These are phyloP conservation scores for Pestalotiopsis sp. DNA, from an alignment of 2,329 filamentous ascomycete genomes.

Conservation along the genomic window DNA sequence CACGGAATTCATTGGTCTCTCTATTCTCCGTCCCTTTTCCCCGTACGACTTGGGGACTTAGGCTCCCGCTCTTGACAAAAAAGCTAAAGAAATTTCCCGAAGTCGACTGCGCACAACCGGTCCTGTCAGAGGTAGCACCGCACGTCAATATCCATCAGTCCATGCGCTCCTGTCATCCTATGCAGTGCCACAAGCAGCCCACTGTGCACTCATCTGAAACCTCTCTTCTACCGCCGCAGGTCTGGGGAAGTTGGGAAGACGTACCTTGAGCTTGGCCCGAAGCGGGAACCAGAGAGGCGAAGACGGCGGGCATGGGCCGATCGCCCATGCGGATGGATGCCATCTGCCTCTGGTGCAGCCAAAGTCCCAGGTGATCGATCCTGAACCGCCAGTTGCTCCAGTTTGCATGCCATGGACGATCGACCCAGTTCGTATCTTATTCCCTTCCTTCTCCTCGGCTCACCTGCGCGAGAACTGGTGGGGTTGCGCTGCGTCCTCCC, in stretches of 20 bases:
- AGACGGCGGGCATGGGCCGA: slow-evolving; percentile 22
- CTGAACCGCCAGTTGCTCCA: neutral
- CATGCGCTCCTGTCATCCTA: slow-evolving; percentile 33
- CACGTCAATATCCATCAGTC: slow-evolving; percentile 17
- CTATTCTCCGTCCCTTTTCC: slow-evolving; percentile 31
- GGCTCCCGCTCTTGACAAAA: slow-evolving; percentile 31
- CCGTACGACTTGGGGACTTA: slow-evolving; percentile 30
- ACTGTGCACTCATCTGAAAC: slow-evolving; percentile 36
- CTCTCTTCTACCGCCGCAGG: slow-evolving; percentile 22
- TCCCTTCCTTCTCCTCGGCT: neutral
- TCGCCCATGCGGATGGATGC: slow-evolving; percentile 25
- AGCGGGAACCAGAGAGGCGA: slow-evolving; percentile 22
- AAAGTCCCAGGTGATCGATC: slow-evolving; percentile 13
- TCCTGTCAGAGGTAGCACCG: slow-evolving; percentile 28
- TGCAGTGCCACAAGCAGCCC: slow-evolving; percentile 32
- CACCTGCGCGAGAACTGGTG: slow-evolving; percentile 28
- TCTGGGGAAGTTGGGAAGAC: slow-evolving; percentile 18
- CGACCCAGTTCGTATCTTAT: neutral
- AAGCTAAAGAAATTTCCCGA: slow-evolving; percentile 34
- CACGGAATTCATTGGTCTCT: slow-evolving; percentile 25
- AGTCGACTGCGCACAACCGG: slow-evolving; percentile 38
- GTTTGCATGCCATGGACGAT: slow-evolving; percentile 6
- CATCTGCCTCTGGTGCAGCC: slow-evolving; percentile 28
- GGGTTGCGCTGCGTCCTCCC: slow-evolving; percentile 25
- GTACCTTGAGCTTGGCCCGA: slow-evolving; percentile 19